Evolutionary conservation across 208 protist genomes (phyloP).

Genomic region (Sergeia podlipaevii): DNA sequence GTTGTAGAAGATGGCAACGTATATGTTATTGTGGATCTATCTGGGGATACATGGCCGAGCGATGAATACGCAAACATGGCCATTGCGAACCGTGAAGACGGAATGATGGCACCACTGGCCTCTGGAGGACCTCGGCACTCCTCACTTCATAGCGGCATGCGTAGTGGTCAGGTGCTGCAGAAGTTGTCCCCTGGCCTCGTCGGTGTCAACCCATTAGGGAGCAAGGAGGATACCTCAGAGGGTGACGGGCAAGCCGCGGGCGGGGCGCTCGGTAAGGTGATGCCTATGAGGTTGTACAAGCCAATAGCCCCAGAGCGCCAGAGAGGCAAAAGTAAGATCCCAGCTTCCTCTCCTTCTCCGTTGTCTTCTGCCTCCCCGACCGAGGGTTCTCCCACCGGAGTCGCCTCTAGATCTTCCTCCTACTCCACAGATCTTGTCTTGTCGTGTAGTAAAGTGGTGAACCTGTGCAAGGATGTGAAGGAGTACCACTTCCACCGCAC

Average conservation of each 20-base stretch:
- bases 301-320: no score
- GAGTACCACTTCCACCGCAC: conserved; percentile 45
- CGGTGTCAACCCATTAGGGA: neutral
- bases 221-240: neutral
- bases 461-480: conserved; percentile 45
- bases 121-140: conserved; percentile 2
- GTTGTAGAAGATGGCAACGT: conserved; percentile 59
- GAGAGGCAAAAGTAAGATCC: no score
- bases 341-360: neutral
- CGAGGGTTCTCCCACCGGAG: neutral
- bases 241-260: no score
- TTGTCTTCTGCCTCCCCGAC: neutral
- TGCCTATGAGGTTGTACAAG: no score
- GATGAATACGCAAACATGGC: conserved; percentile 76
- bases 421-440: conserved; percentile 6
- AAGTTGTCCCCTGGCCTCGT: neutral
- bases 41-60: conserved; percentile 48
- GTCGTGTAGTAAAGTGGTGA: conserved; percentile 21
- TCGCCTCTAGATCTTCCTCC: neutral
- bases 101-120: conserved; percentile 19
- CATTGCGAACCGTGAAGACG: conserved; percentile 56
- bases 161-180: conserved; percentile 66
- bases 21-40: conserved; percentile 56
- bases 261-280: no score
- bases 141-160: conserved; percentile 51